These are phyloP conservation scores for Exidia glandulosa DNA, from an alignment of 768 basidiomycete genomes.

Conservation along the genomic window DNA sequence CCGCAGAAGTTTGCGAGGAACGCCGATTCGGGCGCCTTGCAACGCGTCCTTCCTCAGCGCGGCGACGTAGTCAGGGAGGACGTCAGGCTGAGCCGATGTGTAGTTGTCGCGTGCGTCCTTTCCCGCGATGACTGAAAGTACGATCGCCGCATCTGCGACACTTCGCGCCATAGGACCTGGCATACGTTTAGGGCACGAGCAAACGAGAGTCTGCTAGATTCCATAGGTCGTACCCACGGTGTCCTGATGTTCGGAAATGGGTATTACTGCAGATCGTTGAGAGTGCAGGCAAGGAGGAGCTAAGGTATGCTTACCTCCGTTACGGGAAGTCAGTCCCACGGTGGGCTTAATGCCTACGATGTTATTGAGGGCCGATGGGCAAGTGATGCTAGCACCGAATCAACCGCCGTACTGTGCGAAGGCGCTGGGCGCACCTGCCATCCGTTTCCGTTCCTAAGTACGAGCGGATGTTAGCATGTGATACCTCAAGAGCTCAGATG, in stretches of 20 bases:
- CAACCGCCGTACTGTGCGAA: background rate
- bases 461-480: background rate
- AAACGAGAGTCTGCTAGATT: background rate
- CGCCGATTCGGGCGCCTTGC: background rate
- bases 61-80: conserved; percentile 23
- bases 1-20: background rate
- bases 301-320: conserved; percentile 33
- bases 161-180: conserved; percentile 37
- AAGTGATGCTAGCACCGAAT: conserved; percentile 27
- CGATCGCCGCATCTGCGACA: conserved; percentile 41
- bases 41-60: conserved; percentile 17
- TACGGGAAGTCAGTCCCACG: conserved; percentile 46
- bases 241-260: conserved; percentile 47
- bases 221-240: conserved; percentile 34
- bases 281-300: background rate
- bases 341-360: conserved; percentile 51
- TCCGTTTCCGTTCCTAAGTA: conserved; percentile 32
- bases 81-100: conserved; percentile 32
- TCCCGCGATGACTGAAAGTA: conserved; percentile 47
- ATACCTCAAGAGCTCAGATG: background rate
- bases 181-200: background rate
- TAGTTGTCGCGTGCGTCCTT: conserved; percentile 43
- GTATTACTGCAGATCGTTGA: conserved; percentile 30
- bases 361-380: conserved; percentile 41
- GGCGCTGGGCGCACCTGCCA: conserved; percentile 19